Evolutionary conservation across 2,329 filamentous ascomycete genomes (phyloP), one percentile per base, ranked within the genome.

Genomic region (Arthrobotrys sphaeroides): DNA sequence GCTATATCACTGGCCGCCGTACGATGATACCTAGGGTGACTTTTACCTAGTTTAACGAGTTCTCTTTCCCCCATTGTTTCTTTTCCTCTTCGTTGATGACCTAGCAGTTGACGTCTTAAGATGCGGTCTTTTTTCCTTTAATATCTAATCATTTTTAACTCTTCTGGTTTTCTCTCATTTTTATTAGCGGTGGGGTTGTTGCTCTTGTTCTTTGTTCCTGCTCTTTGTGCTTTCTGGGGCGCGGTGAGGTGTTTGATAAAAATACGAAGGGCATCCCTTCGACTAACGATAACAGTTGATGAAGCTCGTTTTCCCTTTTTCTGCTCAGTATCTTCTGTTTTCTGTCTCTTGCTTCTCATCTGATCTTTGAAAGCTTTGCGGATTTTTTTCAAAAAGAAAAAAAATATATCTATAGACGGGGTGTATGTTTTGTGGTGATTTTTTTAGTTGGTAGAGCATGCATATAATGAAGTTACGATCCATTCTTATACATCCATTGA

Each of bases 121-220:
- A 45, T 53, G 61, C 49, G 28, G 28, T 38, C 28, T 51, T 42
- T 59, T 65, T 60, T 47, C 24, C 12, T 20, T 61, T 53, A 59
- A 47, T 73, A 47, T 51, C 38, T 45, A 26, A 9, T 55, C 40
- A 26, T 55, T 73, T 60, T n/a, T 73, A 55, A 43, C 42, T 31
- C n/a, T 59, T 55, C 40, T 49, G 18, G 7, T 33, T 42, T 33
- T 42, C 26, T 26, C 20, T 59, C 24, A 24, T 13, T 13, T 62
- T 51, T 43, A 38, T 65, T 64, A 70, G 66, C 66, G 66, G 57
- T 51, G 18, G 38, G 64, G 18, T n/a, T 38, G 42, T 53, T 28
- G 18, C 2, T 66, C 31, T 36, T 38, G 43, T 18, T 53, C n/a
- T 67, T 33, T 4, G 6, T 20, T 47, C 26, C 18, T 38, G 38